Evolutionary conservation across 306 rosid genomes (phyloP), one percentile per base, ranked within the genome.

Genomic region (Casuarina glauca): DNA sequence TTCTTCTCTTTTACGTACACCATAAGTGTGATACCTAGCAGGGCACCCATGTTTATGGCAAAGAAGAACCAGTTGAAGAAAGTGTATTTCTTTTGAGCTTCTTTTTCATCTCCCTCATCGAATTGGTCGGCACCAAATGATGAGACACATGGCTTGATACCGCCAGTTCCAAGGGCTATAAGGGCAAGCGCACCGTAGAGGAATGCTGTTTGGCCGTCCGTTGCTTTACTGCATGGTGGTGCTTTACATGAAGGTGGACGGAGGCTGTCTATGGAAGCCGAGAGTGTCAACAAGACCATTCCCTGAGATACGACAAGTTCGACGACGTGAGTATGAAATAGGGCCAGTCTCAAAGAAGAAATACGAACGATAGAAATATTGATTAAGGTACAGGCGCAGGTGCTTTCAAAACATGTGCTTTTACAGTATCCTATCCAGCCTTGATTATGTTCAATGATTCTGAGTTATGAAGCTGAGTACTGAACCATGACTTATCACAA

Each of bases 61-160:
- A 85, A 87, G 90, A 73, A 89, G 76, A 89, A 87, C 90, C 91
- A 89, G 51, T 89, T 84, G 81, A 89, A 89, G 83, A 89, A 87
- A 0, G 90, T 64, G 67, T 38, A 89, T 39, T 89, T 89, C 75
- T 80, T 83, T 39, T 26, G 20, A 3, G 55, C 84, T 78, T 89
- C 91, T 41, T 49, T 54, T n/a, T 64, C 17, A 75, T 87, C 91
- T 19, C 82, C 83, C 78, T 89, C 91, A 16, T 89, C 88, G 66
- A 87, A 89, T 69, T 89, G 93, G 73, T 85, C 90, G 0, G 91
- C 93, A 3, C 93, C 93, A 26, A 89, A 89, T 15, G 93, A 81
- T 5, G 90, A 89, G 17, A 89, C 93, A 16, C 93, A 89, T 0
- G 91, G 91, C 78, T 89, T 89, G 10, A 89, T 87, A 44, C 93